Conservation (phyloP, 371 early-diverging fungal species). For the Apophysomyces trapeziformis region DNA sequence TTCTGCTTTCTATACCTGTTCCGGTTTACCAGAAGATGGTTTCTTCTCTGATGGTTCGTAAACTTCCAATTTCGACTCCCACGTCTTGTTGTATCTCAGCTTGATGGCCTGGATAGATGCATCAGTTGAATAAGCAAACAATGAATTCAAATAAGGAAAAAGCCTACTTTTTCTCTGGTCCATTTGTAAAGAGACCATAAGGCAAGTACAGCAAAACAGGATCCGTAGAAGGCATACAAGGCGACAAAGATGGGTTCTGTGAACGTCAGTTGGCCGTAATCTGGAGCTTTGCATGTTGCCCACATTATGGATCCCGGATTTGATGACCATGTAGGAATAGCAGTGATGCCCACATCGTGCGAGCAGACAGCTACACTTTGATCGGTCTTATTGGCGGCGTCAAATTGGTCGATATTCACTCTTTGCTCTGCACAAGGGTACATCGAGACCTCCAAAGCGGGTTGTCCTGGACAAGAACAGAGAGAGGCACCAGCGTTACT, state of each 20-base stretch:
- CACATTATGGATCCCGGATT: slow-evolving; percentile 39
- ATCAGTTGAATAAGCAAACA: not conserved
- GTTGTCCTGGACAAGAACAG: slow-evolving; percentile 21
- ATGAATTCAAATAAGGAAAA: not conserved
- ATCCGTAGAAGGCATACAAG: slow-evolving; percentile 57
- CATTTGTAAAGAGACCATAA: slow-evolving; percentile 63
- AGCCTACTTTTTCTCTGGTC: slow-evolving; percentile 23
- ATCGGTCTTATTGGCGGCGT: slow-evolving; percentile 38
- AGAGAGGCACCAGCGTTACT: slow-evolving; percentile 16
- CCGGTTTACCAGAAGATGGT: not conserved
- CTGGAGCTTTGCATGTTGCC: slow-evolving; percentile 49
- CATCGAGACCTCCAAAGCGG: slow-evolving; percentile 6
- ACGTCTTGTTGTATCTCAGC: not conserved
- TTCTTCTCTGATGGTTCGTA: slow-evolving; percentile 1
- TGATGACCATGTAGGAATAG: not conserved
- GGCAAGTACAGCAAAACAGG: slow-evolving; percentile 54
- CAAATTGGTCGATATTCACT: slow-evolving; percentile 39
- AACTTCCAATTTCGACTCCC: slow-evolving; percentile 1
- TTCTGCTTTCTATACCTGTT: not conserved
- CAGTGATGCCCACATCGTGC: not conserved
- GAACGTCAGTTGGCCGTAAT: slow-evolving; percentile 39
- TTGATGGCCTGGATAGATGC: slow-evolving; percentile 12
- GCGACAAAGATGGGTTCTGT: slow-evolving; percentile 47
- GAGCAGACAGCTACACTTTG: slow-evolving; percentile 41
- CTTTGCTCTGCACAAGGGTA: slow-evolving; percentile 21